Evolutionary conservation across 768 basidiomycete species (phyloP).

Genomic region (Cystofilobasidium macerans): DNA sequence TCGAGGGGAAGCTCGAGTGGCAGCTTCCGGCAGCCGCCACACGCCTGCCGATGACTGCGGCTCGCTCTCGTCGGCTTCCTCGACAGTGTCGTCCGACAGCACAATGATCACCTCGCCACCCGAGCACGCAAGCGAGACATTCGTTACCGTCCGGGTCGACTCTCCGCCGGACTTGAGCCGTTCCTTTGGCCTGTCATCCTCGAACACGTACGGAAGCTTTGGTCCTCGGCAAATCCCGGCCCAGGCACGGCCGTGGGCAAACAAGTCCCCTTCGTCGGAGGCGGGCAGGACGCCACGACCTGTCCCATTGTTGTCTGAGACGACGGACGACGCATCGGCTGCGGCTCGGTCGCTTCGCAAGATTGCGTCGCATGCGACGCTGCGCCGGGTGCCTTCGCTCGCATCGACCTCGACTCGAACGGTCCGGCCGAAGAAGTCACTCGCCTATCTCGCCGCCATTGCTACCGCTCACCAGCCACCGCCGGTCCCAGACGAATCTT

Average conservation of each 20-base stretch:
- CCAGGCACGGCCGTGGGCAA: too few relatives aligned
- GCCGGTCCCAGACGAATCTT: neutral
- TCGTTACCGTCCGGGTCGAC: neutral
- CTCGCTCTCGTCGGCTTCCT: conserved; percentile 4
- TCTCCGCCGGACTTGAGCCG: neutral
- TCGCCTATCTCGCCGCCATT: neutral
- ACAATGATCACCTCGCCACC: conserved; percentile 6
- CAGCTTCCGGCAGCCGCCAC: neutral
- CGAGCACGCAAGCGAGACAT: neutral
- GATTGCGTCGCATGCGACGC: neutral
- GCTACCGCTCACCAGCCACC: neutral
- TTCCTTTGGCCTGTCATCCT: neutral
- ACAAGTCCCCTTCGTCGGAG: neutral
- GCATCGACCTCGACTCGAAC: neutral
- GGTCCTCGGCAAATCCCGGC: neutral
- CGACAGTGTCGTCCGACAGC: neutral
- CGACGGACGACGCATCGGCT: neutral
- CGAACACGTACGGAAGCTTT: neutral
- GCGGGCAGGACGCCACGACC: neutral
- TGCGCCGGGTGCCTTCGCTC: neutral
- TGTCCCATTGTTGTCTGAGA: neutral
- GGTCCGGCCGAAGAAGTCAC: neutral
- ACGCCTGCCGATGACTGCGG: conserved; percentile 1
- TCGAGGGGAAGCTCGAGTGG: neutral
- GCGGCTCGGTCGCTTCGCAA: neutral